phyloP scores from a whole-genome alignment of 1,139 yeast species.

The Yamadazyma diddensiae region DNA sequence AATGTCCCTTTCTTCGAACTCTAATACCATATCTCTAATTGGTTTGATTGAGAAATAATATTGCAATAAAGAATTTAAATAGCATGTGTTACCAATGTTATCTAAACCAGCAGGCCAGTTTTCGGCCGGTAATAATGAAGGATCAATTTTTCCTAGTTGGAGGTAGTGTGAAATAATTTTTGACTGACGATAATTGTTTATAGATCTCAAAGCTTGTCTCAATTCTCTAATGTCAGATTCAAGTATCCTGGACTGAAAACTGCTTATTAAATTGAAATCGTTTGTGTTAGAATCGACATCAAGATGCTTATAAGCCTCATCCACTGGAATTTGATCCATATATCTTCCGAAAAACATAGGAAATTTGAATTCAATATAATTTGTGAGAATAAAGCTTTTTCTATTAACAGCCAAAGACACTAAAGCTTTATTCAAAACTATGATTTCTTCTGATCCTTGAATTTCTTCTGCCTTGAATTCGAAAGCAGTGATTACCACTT shows the following conservation, averaged over 20 bases:
- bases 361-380: slow-evolving; percentile 44
- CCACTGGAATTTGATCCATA: slow-evolving; percentile 4
- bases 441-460: slow-evolving; percentile 47
- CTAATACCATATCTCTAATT: slow-evolving; percentile 61
- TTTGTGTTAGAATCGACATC: slow-evolving; percentile 44
- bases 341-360: slow-evolving; percentile 27
- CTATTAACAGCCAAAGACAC: slow-evolving; percentile 42
- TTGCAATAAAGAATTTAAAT: slow-evolving; percentile 83
- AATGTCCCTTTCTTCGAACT: slow-evolving; percentile 42
- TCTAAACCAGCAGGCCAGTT: slow-evolving; percentile 89
- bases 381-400: slow-evolving; percentile 41
- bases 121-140: slow-evolving; percentile 56
- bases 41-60: slow-evolving; percentile 87
- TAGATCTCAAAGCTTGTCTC: slow-evolving; percentile 47
- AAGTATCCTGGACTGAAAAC: slow-evolving; percentile 45
- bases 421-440: slow-evolving; percentile 30
- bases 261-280: slow-evolving; percentile 55
- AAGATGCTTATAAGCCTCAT: slow-evolving; percentile 28
- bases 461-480: slow-evolving; percentile 57
- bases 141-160: slow-evolving; percentile 58
- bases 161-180: slow-evolving; percentile 52
- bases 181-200: slow-evolving; percentile 50
- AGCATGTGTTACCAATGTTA: slow-evolving; percentile 95
- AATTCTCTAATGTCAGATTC: slow-evolving; percentile 41
- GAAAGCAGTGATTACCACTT: slow-evolving; percentile 68